A percentile compares a stretch with the other conserved stretches of the same genome.
phyloP scores from a whole-genome alignment of 306 rosid species.

The Styphnolobium japonicum region DNA sequence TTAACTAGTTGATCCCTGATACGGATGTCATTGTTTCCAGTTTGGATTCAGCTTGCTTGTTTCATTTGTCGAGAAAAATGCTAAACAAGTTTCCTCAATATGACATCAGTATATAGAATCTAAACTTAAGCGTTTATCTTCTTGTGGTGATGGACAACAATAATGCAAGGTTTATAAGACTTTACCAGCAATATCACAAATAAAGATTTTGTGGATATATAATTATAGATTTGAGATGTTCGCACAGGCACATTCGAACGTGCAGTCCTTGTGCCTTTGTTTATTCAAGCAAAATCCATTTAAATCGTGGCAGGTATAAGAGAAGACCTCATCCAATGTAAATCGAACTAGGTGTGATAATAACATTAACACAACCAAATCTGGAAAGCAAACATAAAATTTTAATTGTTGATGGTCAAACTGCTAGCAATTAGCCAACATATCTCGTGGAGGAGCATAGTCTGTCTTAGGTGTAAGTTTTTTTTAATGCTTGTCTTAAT shows the following conservation, averaged over 20 bases:
- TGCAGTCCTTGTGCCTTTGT: conserved; percentile 21
- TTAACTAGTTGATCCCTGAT: not conserved
- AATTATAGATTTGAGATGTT: not conserved
- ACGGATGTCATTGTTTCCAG: not conserved
- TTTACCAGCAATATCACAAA: conserved; percentile 30
- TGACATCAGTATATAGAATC: not conserved
- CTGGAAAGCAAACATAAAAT: not conserved
- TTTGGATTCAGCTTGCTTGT: not conserved
- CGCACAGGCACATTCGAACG: conserved; percentile 42
- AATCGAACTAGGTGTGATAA: not conserved
- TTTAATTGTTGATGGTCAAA: not conserved
- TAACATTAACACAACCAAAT: not conserved
- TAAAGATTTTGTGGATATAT: conserved; percentile 1
- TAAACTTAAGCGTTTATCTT: not conserved
- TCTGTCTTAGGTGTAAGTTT: not conserved
- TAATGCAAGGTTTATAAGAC: conserved; percentile 14
- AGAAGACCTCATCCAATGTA: not conserved
- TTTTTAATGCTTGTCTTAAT: not conserved
- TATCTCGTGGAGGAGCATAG: not conserved
- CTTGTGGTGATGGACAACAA: not conserved
- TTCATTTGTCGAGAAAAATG: not conserved
- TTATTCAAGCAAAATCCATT: not conserved
- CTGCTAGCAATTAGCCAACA: not conserved
- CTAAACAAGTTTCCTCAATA: not conserved
- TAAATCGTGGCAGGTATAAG: not conserved